Evolutionary conservation across 2,329 filamentous ascomycete genomes (phyloP).

Genomic region (Claviceps humidiphila): DNA sequence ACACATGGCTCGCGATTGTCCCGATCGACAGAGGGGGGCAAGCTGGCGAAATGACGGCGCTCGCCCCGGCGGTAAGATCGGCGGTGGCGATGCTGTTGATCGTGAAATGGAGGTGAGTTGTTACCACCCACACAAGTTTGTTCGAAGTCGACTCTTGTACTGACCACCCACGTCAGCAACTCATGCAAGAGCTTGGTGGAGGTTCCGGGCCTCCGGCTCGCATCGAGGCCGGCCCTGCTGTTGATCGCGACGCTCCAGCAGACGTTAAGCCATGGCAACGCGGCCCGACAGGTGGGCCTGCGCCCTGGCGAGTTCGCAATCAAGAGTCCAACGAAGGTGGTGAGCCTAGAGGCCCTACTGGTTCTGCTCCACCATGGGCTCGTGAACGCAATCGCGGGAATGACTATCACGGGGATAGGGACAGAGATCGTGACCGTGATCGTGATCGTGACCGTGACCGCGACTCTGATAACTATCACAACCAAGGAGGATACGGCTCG

Average conservation of each 20-base stretch:
- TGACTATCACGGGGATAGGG: conserved; percentile 21
- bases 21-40: conserved; percentile 78
- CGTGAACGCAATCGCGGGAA: conserved; percentile 42
- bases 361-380: conserved; percentile 46
- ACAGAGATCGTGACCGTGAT: conserved; percentile 7
- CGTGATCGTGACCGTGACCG: conserved; percentile 9
- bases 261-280: conserved; percentile 80
- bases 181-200: conserved; percentile 93
- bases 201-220: conserved; percentile 58
- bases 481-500: conserved; percentile 9
- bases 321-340: conserved; percentile 39
- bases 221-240: conserved; percentile 72
- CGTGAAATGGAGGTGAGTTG: conserved; percentile 80
- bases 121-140: not conserved
- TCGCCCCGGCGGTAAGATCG: conserved; percentile 51
- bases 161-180: conserved; percentile 49
- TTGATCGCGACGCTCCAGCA: conserved; percentile 35
- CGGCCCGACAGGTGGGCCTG: conserved; percentile 68
- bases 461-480: conserved; percentile 16
- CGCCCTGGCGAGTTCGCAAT: conserved; percentile 58
- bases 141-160: conserved; percentile 10
- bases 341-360: conserved; percentile 28
- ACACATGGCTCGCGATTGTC: conserved; percentile 96
- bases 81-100: conserved; percentile 72
- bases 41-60: conserved; percentile 74